Evolutionary conservation across 371 early-diverging fungal species (phyloP).

Genomic region (Circinella minor): DNA sequence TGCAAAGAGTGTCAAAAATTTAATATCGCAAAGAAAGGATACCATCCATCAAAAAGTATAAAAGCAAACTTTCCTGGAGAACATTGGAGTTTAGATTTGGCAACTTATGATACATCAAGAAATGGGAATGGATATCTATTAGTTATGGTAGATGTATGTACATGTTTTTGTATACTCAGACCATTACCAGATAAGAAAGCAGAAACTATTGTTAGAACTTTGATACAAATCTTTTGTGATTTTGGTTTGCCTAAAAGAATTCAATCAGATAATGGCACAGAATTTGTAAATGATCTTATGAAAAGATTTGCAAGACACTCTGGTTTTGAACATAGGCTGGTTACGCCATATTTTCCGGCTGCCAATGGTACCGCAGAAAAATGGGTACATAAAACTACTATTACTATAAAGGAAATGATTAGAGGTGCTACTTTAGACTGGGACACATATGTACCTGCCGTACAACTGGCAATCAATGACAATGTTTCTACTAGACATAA

Average conservation of each 20-base stretch:
- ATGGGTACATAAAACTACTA: conserved; percentile 4
- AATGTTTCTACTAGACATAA: conserved; percentile 8
- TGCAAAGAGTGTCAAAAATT: conserved; percentile 22
- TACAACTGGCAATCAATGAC: conserved; percentile 17
- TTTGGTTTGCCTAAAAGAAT: conserved; percentile 21
- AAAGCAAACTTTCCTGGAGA: conserved; percentile 20
- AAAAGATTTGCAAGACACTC: neutral
- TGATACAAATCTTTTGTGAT: conserved; percentile 26
- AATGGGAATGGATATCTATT: conserved; percentile 23
- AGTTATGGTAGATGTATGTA: conserved; percentile 30
- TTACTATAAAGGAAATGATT: conserved; percentile 14
- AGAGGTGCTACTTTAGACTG: conserved; percentile 6
- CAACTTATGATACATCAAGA: conserved; percentile 11
- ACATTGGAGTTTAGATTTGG: conserved; percentile 21
- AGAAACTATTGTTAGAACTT: conserved; percentile 22
- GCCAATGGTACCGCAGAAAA: conserved; percentile 16
- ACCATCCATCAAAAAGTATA: conserved; percentile 20
- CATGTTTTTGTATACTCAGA: conserved; percentile 25
- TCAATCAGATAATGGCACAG: conserved; percentile 27
- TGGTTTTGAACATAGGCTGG: conserved; percentile 14
- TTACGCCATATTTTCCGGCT: neutral
- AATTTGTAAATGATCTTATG: conserved; percentile 25
- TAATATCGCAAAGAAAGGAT: conserved; percentile 20
- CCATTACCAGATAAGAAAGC: conserved; percentile 7
- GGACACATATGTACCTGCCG: conserved; percentile 20